phyloP scores from a whole-genome alignment of 805 yeast species.

The Helenozyma baotianmanensis region DNA sequence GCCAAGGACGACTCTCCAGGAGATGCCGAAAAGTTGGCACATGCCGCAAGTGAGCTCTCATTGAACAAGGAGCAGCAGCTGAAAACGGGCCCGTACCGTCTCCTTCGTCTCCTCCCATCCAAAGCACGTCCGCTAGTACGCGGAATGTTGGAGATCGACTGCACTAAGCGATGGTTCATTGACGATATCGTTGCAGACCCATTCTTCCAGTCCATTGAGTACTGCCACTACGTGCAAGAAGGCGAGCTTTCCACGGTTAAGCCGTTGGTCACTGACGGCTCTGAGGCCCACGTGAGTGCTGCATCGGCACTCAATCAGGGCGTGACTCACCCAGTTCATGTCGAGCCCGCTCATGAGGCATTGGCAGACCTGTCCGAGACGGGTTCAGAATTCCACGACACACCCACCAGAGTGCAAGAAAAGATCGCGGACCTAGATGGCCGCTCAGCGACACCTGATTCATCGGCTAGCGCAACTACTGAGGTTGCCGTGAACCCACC shows the following conservation, averaged over 20 bases:
- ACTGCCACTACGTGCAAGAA: slow-evolving; percentile 40
- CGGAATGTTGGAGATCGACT: slow-evolving; percentile 61
- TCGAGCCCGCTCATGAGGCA: background rate
- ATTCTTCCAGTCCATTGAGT: slow-evolving; percentile 55
- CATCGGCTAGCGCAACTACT: background rate
- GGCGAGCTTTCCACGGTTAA: background rate
- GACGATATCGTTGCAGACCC: slow-evolving; percentile 50
- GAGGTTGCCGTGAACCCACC: background rate
- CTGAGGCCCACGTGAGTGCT: background rate
- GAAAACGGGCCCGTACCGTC: slow-evolving; percentile 60
- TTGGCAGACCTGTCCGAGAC: background rate
- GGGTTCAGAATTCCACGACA: background rate
- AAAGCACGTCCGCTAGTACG: slow-evolving; percentile 58
- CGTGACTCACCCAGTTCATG: too few relatives aligned
- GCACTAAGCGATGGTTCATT: slow-evolving; percentile 54
- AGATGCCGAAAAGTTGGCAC: too few relatives aligned
- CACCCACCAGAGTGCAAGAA: background rate
- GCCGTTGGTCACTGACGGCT: too few relatives aligned
- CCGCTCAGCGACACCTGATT: too few relatives aligned
- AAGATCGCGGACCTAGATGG: too few relatives aligned
- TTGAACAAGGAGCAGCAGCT: slow-evolving; percentile 7
- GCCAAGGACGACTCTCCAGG: background rate
- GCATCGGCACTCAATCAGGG: slow-evolving; percentile 1
- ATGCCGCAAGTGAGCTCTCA: background rate
- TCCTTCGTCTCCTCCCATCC: slow-evolving; percentile 67